Percentiles rank a stretch among this genome's conserved stretches.
Evolutionary conservation across 2,329 filamentous ascomycete genomes (phyloP).

Genomic region (Kalmusia sp.): DNA sequence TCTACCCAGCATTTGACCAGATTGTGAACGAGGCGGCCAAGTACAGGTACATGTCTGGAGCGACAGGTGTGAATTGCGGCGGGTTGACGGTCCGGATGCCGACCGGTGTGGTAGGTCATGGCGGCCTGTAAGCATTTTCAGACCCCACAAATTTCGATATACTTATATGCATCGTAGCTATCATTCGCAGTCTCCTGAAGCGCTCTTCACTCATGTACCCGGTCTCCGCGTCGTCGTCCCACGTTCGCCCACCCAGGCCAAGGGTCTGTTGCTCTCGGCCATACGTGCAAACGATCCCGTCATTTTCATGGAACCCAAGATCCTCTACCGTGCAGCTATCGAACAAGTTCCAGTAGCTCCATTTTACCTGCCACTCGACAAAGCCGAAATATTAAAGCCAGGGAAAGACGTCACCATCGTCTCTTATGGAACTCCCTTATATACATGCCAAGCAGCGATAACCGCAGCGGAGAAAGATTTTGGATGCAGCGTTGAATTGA

Average conservation of each 20-base stretch:
- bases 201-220: slow-evolving; percentile 86
- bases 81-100: slow-evolving; percentile 91
- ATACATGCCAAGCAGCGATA: slow-evolving; percentile 81
- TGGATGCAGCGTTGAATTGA: slow-evolving; percentile 80
- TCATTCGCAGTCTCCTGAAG: slow-evolving; percentile 89
- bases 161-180: slow-evolving; percentile 56
- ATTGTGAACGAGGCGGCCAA: slow-evolving; percentile 94
- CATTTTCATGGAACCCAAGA: slow-evolving; percentile 93
- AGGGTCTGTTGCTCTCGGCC: slow-evolving; percentile 82
- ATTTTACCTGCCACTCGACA: slow-evolving; percentile 84
- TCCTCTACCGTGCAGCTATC: slow-evolving; percentile 87
- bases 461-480: slow-evolving; percentile 76
- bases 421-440: slow-evolving; percentile 89
- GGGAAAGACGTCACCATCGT: slow-evolving; percentile 84
- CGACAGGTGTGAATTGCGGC: slow-evolving; percentile 63
- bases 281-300: slow-evolving; percentile 81
- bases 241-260: slow-evolving; percentile 84
- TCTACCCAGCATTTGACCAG: slow-evolving; percentile 92
- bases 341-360: slow-evolving; percentile 85
- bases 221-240: slow-evolving; percentile 87
- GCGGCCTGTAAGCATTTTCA: slow-evolving; percentile 65
- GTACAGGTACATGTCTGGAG: slow-evolving; percentile 76
- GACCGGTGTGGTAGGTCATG: slow-evolving; percentile 86
- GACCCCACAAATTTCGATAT: background rate
- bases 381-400: slow-evolving; percentile 82